phyloP scores from a whole-genome alignment of 2,329 filamentous ascomycete genomes.

The Tolypocladium pustulatum region DNA sequence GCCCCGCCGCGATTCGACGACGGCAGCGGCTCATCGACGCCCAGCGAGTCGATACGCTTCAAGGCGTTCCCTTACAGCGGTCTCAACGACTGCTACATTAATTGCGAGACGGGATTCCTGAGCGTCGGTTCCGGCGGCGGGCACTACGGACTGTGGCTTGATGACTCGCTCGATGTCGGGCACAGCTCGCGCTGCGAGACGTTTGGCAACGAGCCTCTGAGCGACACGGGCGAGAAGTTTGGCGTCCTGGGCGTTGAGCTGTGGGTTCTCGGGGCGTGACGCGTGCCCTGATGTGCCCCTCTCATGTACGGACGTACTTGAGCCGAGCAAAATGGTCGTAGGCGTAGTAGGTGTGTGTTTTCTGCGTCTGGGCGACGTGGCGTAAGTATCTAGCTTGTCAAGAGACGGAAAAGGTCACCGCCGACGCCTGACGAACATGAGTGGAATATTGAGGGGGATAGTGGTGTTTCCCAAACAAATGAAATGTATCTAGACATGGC shows the following conservation, averaged over 20 bases:
- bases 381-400: background rate
- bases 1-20: conserved; percentile 13
- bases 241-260: conserved; percentile 83
- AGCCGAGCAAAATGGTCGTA: background rate
- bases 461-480: background rate
- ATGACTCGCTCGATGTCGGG: conserved; percentile 73
- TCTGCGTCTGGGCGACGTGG: background rate
- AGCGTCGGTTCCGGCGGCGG: conserved; percentile 84
- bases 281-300: background rate
- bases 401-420: background rate
- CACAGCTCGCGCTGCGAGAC: conserved; percentile 78
- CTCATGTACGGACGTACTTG: background rate
- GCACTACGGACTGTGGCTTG: conserved; percentile 87
- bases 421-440: too few species aligned
- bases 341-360: background rate
- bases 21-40: conserved; percentile 11
- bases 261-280: conserved; percentile 68
- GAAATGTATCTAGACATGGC: background rate
- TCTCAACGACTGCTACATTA: conserved; percentile 92
- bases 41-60: conserved; percentile 72
- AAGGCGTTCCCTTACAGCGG: conserved; percentile 96
- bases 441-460: background rate
- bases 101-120: conserved; percentile 77
- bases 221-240: conserved; percentile 88
- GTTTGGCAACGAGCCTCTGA: conserved; percentile 89